Base-by-base conservation (phyloP, 208 protist genomes). In the Plasmodiophora brassicae region DNA sequence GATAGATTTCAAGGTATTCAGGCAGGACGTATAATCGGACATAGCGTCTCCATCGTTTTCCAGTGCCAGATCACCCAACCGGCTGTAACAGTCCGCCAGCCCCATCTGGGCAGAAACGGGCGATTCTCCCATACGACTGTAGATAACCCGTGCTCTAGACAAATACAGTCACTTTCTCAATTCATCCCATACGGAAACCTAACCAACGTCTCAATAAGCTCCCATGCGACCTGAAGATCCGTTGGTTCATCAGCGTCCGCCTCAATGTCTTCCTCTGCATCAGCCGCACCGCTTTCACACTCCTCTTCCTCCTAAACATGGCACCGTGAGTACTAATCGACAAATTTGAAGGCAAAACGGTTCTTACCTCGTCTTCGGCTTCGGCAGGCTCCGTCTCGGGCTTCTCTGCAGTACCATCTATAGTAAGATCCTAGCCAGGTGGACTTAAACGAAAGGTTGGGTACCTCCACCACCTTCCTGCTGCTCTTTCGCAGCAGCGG, bases 201-300 rank as follows among this genome's bases (percentile, higher is more conserved):
- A 28, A 28, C 20, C 50, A 28, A 57, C 50, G 50, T 57, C 25
- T 57, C 50, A 14, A 57, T 14, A 57, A 57, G 50, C 50, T 57
- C 50, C 50, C 50, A 57, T 28, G 50, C 50, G 25, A 57, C 50
- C 25, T 57, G 20, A 57, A 57, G 50, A 25, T 57, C 50, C 25
- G 50, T 57, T 57, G 50, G 50, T 28, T 57, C 25, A 25, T 57
- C 50, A 57, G 50, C 25, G 25, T 57, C n/a, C n/a, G n/a, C 50
- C 50, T 57, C 50, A 57, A 57, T 57, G 50, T 57, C 50, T 57
- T 57, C 50, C 50, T n/a, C n/a, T n/a, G n/a, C n/a, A n/a, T 57
- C 50, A 25, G 50, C 50, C 20, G 50, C 50, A 57, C 25, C 50
- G 50, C 50, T 25, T 25, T 57, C 50, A 28, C 25, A 14, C 25